These are phyloP conservation scores for Lachancea quebecensis DNA, from an alignment of 805 yeast genomes.

Conservation along the genomic window DNA sequence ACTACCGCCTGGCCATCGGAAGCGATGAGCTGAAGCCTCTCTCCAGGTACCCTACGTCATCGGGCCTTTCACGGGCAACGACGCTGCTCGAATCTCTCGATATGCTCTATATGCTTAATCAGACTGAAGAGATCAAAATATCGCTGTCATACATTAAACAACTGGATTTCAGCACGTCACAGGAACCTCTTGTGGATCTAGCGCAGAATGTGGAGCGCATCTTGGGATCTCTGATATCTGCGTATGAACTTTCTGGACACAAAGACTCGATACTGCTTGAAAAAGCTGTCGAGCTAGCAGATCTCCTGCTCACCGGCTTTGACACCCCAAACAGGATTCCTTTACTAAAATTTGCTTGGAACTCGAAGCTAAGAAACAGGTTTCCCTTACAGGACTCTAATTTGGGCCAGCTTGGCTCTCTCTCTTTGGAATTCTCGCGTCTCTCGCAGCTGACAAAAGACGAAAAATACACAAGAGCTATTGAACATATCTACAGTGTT, in stretches of 20 bases:
- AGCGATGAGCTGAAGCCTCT: slow-evolving; percentile 41
- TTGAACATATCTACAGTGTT: slow-evolving; percentile 38
- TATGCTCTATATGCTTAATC: slow-evolving; percentile 42
- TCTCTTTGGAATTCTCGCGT: slow-evolving; percentile 46
- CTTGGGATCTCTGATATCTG: slow-evolving; percentile 47
- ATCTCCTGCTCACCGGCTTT: slow-evolving; percentile 45
- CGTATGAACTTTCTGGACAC: slow-evolving; percentile 42
- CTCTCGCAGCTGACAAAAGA: slow-evolving; percentile 46
- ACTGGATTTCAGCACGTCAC: slow-evolving; percentile 36
- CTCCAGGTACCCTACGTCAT: slow-evolving; percentile 24
- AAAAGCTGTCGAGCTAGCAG: slow-evolving; percentile 42
- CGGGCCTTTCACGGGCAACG: slow-evolving; percentile 51
- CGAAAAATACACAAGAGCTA: slow-evolving; percentile 43
- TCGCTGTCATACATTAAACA: slow-evolving; percentile 33
- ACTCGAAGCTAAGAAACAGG: slow-evolving; percentile 31
- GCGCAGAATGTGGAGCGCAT: slow-evolving; percentile 47
- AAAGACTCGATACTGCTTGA: slow-evolving; percentile 27
- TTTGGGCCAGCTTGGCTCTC: slow-evolving; percentile 43
- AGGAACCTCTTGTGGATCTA: slow-evolving; percentile 38
- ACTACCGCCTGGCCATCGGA: slow-evolving; percentile 39
- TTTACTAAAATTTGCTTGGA: slow-evolving; percentile 39
- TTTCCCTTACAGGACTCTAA: slow-evolving; percentile 33
- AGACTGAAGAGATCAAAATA: slow-evolving; percentile 33
- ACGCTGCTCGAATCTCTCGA: slow-evolving; percentile 40
- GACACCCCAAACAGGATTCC: slow-evolving; percentile 58